Base-by-base conservation (phyloP, 2,329 filamentous ascomycete species). In the Aspergillus luchuensis region DNA sequence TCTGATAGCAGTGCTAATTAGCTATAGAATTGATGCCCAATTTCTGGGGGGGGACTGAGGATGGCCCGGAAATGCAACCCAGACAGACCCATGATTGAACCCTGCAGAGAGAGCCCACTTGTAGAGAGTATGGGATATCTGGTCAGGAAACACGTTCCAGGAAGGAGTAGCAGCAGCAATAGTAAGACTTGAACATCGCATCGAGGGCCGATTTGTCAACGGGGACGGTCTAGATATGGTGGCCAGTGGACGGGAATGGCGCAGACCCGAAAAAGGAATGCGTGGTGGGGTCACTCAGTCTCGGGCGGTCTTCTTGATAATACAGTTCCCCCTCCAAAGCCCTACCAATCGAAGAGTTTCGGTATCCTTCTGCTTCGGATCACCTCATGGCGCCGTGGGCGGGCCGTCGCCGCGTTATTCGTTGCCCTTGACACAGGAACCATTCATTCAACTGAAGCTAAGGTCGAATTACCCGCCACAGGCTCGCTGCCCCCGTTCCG, bases 231-330 rank as follows among this genome's bases (percentile, higher is more conserved):
- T 64, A 64, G 64, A 63, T 67, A 60, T 53, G 53, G 50, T 30
- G 33, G 19, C 36, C 36, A 52, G 48, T 33, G 47, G 47, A 19
- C 33, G 56, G 54, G 58, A 45, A 47, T 52, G 56, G 43, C 56
- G 60, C 43, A 8, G 45, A 28, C 17, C 50, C 54, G 58, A 49
- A 53, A 45, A 53, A 28, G 17, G 19, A 45, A 60, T 52, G 52
- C 33, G 49, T 63, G 57, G 65, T 61, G 62, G 63, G 58, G 56
- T 63, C 62, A 66, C 66, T 74, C 72, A 66, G 68, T 74, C 72
- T 73, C 72, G 72, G 67, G 68, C 72, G 71, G 72, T 74, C 71
- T 71, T 72, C 74, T 69, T 69, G 67, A 69, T 71, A 71, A 71
- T 71, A 68, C 67, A 66, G 19, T 21, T 17, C 39, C 39, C 43